Evolutionary conservation across 164 flowering plant species (phyloP).

Genomic region (Vitis labrusca): DNA sequence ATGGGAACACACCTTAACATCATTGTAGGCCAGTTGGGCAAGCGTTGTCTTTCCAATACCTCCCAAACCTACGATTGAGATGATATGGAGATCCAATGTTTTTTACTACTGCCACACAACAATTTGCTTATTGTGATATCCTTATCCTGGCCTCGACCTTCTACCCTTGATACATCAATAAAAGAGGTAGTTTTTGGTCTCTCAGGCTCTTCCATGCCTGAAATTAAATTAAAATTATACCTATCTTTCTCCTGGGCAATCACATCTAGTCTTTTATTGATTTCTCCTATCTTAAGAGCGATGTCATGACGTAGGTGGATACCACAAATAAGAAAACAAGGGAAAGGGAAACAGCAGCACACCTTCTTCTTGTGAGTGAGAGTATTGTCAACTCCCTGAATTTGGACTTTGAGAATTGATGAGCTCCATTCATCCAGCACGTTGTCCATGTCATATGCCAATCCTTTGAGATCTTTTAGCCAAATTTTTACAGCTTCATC

Average conservation of each 20-base stretch:
- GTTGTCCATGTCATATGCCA: constrained; percentile 16
- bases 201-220: neutral
- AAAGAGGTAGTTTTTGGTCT: neutral
- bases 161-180: constrained; percentile 1
- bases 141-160: constrained; percentile 19
- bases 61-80: constrained; percentile 24
- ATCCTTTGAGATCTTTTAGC: constrained; percentile 16
- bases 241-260: constrained; percentile 8
- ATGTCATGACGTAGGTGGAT: constrained; percentile 5
- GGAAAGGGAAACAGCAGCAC: neutral
- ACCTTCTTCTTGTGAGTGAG: neutral
- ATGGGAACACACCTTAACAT: constrained; percentile 4
- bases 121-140: neutral
- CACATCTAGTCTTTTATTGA: constrained; percentile 8
- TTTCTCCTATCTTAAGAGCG: constrained; percentile 7
- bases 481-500: constrained; percentile 7
- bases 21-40: constrained; percentile 19
- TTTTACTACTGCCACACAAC: neutral
- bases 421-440: constrained; percentile 28
- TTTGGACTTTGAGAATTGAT: neutral
- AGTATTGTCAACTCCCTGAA: too few species aligned
- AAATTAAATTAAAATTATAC: neutral
- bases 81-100: neutral
- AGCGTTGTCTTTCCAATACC: constrained; percentile 37
- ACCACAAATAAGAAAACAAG: neutral